These are phyloP conservation scores for Fusarium sp. DNA, from an alignment of 2,329 filamentous ascomycete genomes.

Conservation along the genomic window DNA sequence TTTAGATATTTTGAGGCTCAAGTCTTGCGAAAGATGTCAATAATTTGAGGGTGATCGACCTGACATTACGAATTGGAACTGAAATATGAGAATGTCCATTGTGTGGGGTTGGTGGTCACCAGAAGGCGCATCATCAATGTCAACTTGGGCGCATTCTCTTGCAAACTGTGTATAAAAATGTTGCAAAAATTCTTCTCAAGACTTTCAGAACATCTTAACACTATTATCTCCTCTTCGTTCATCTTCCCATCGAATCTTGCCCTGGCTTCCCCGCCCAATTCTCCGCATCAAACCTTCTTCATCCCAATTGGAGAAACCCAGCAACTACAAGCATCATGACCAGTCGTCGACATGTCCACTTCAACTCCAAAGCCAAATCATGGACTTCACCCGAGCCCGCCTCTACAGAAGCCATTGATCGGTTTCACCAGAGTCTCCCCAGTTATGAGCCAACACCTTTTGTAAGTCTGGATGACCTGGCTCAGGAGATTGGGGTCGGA, in stretches of 20 bases:
- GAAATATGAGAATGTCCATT: not conserved
- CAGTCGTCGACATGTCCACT: conserved; percentile 33
- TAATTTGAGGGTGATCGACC: not conserved
- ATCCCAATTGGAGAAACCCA: not conserved
- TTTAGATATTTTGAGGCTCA: not conserved
- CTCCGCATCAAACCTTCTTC: not conserved
- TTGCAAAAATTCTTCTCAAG: not conserved
- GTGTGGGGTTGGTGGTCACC: conserved; percentile 9
- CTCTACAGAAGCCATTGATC: conserved; percentile 24
- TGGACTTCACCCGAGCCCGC: conserved; percentile 16
- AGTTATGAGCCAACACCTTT: conserved; percentile 66
- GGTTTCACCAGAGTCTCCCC: conserved; percentile 68
- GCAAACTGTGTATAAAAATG: not conserved
- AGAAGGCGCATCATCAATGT: conserved; percentile 30
- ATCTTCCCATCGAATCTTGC: not conserved
- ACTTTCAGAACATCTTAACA: too few species aligned
- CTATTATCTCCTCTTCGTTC: accelerated
- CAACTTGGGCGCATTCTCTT: not conserved
- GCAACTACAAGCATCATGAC: conserved; percentile 22
- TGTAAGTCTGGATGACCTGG: conserved; percentile 59
- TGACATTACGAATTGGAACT: not conserved
- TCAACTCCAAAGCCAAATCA: conserved; percentile 37
- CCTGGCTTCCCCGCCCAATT: not conserved
- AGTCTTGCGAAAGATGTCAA: not conserved
- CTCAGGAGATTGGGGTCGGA: conserved; percentile 64